Percentiles rank a stretch among this genome's conserved stretches.
These are phyloP conservation scores for Phylloporus arenicola DNA, from an alignment of 768 basidiomycete species.

Conservation along the genomic window DNA sequence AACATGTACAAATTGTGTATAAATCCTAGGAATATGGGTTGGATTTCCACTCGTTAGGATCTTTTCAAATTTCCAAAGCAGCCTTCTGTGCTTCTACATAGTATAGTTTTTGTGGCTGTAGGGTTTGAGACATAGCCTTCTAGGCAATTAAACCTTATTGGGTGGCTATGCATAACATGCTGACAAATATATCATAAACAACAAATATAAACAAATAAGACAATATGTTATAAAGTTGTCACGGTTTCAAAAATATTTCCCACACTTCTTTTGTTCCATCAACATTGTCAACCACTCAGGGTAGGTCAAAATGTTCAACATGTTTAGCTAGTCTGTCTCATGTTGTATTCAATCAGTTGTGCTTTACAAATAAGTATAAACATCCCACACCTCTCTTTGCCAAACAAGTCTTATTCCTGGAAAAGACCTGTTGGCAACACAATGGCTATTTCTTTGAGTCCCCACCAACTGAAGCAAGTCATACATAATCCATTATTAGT, in stretches of 20 bases:
- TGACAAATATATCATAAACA: slow-evolving; percentile 4
- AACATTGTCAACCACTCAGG: not conserved
- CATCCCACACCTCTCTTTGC: not conserved
- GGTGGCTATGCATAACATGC: too few species aligned
- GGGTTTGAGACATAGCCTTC: too few species aligned
- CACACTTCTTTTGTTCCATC: not conserved
- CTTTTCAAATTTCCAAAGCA: too few species aligned
- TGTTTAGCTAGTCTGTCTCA: not conserved
- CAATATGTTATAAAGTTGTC: slow-evolving; percentile 1
- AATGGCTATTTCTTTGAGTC: slow-evolving; percentile 20
- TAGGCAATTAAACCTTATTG: not conserved
- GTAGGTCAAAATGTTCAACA: not conserved
- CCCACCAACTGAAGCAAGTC: slow-evolving; percentile 5
- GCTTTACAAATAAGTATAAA: not conserved
- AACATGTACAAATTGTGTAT: too few species aligned
- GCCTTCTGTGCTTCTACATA: too few species aligned
- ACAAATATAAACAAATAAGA: slow-evolving; percentile 12
- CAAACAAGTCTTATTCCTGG: not conserved
- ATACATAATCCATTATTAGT: slow-evolving; percentile 1
- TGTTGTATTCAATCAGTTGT: not conserved
- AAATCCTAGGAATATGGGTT: too few species aligned
- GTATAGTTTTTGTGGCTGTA: too few species aligned
- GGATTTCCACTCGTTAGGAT: too few species aligned
- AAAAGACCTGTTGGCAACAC: not conserved
- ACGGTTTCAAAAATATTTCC: not conserved